Conservation (phyloP, 1,284 basidiomycete species). For the Microbotryomycetes sp. region DNA sequence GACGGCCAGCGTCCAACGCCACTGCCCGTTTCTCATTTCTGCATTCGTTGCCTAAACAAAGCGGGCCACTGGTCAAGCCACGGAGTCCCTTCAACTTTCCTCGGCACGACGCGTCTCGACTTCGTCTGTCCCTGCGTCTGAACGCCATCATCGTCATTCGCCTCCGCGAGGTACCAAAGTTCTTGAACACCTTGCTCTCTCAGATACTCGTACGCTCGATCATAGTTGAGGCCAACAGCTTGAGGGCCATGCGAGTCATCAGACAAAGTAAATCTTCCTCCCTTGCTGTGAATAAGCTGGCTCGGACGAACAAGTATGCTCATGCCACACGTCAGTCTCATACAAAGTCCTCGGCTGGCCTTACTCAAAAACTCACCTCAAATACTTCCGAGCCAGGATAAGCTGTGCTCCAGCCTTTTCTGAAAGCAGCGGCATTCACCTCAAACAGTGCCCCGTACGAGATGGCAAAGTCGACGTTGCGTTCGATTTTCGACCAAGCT, state of each 20-base stretch:
- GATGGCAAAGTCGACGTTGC: constrained; percentile 70
- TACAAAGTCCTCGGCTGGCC: background rate
- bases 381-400: constrained; percentile 78
- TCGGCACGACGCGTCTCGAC: background rate
- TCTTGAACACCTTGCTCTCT: constrained; percentile 54
- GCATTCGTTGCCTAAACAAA: constrained; percentile 1
- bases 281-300: constrained; percentile 60
- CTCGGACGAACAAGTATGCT: background rate
- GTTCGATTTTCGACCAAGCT: constrained; percentile 60
- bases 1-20: too few species aligned
- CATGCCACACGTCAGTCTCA: background rate
- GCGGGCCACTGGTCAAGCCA: constrained; percentile 23
- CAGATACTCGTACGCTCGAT: constrained; percentile 62
- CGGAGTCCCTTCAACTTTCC: constrained; percentile 16
- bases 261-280: constrained; percentile 76
- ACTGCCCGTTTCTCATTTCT: too few species aligned
- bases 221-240: constrained; percentile 82
- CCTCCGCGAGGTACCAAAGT: constrained; percentile 57
- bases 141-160: constrained; percentile 1
- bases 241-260: constrained; percentile 93
- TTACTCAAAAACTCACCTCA: constrained; percentile 52
- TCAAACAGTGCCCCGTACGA: constrained; percentile 89
- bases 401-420: constrained; percentile 79
- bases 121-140: background rate
- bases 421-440: constrained; percentile 82